Conservation (phyloP, 2,329 filamentous ascomycete genomes). For the Teratosphaeria zuluensis region DNA sequence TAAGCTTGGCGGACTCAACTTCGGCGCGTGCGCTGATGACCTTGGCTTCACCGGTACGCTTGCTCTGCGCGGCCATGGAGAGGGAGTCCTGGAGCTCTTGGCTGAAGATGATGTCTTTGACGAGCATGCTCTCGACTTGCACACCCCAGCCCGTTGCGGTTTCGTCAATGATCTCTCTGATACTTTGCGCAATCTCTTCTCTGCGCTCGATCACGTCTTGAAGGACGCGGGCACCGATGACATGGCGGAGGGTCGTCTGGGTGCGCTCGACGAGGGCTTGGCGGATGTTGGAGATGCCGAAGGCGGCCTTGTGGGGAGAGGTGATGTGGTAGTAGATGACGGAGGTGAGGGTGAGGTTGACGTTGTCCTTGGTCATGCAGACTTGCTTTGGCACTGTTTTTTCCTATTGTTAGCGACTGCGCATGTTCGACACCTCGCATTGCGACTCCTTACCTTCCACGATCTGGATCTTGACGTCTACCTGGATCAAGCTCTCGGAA, state of each 20-base stretch:
- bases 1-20: slow-evolving; percentile 90
- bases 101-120: slow-evolving; percentile 98
- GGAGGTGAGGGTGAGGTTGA: slow-evolving; percentile 82
- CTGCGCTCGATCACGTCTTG: slow-evolving; percentile 98
- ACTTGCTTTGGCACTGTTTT: slow-evolving; percentile 76
- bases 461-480: slow-evolving; percentile 99
- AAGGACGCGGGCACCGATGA: slow-evolving; percentile 87
- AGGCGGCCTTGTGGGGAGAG: slow-evolving; percentile 90
- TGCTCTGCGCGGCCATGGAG: slow-evolving; percentile 96
- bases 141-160: slow-evolving; percentile 92
- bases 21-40: slow-evolving; percentile 95
- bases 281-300: slow-evolving; percentile 88
- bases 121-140: slow-evolving; percentile 93
- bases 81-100: slow-evolving; percentile 91
- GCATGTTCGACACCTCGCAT: neutral
- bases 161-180: slow-evolving; percentile 59
- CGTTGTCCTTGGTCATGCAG: slow-evolving; percentile 99
- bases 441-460: slow-evolving; percentile 48
- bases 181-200: slow-evolving; percentile 91
- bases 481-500: slow-evolving; percentile 76
- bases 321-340: slow-evolving; percentile 99
- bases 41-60: slow-evolving; percentile 97
- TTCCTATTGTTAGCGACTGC: neutral
- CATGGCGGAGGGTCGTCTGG: slow-evolving; percentile 93
- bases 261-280: slow-evolving; percentile 97